Evolutionary conservation across 164 flowering plant genomes (phyloP).

Genomic region (Piper betle): DNA sequence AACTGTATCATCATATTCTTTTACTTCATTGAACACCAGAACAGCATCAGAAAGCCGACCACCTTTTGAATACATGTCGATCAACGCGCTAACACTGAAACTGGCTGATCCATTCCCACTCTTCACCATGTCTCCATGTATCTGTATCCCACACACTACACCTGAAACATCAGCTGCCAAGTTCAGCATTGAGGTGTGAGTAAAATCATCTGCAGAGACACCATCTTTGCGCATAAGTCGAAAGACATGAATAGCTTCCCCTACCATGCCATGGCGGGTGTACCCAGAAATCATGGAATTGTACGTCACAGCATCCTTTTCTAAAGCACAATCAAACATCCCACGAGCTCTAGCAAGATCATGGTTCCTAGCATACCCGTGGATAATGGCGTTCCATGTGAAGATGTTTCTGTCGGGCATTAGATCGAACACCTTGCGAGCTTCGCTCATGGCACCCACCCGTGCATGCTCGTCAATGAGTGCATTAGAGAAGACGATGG

Average conservation of each 20-base stretch:
- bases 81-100: background rate
- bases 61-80: slow-evolving; percentile 71
- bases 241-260: background rate
- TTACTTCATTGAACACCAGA: slow-evolving; percentile 26
- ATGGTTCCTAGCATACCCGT: slow-evolving; percentile 5
- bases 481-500: slow-evolving; percentile 32
- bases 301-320: slow-evolving; percentile 57
- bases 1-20: slow-evolving; percentile 31
- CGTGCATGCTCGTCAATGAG: slow-evolving; percentile 45
- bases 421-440: slow-evolving; percentile 6
- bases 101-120: background rate
- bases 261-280: background rate
- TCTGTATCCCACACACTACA: background rate
- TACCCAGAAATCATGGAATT: slow-evolving; percentile 41
- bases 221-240: background rate
- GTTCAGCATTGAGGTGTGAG: background rate
- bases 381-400: slow-evolving; percentile 59
- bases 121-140: background rate
- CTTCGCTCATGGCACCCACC: slow-evolving; percentile 19
- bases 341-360: slow-evolving; percentile 31
- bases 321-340: slow-evolving; percentile 42
- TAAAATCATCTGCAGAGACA: background rate
- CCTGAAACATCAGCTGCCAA: background rate
- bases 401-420: slow-evolving; percentile 67
- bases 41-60: slow-evolving; percentile 34